These are phyloP conservation scores for Parafenestella ontariensis DNA, from an alignment of 2,329 filamentous ascomycete genomes.

Conservation along the genomic window DNA sequence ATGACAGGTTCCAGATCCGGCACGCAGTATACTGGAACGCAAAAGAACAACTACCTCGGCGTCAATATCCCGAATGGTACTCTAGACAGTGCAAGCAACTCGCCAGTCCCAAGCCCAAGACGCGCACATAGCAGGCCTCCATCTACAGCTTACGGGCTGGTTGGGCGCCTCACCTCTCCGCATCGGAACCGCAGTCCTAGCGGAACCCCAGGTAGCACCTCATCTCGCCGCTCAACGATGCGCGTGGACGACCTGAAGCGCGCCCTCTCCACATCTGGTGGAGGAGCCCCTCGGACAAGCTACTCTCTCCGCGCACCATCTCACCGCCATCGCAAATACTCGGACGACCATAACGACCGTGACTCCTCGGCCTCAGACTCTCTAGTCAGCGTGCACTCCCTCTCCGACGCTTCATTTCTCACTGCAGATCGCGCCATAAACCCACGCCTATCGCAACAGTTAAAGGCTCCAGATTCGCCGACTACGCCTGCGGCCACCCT, in stretches of 20 bases:
- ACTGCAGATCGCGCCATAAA: conserved; percentile 30
- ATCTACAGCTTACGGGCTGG: conserved; percentile 44
- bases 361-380: conserved; percentile 68
- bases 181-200: conserved; percentile 38
- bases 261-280: conserved; percentile 49
- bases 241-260: conserved; percentile 57
- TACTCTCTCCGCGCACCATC: conserved; percentile 37
- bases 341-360: conserved; percentile 48
- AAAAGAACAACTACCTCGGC: conserved; percentile 58
- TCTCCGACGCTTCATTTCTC: conserved; percentile 67
- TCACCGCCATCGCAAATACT: conserved; percentile 48
- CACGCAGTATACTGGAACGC: conserved; percentile 33
- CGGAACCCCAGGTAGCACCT: conserved; percentile 44
- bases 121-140: conserved; percentile 43
- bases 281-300: conserved; percentile 35
- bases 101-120: conserved; percentile 39
- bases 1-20: conserved; percentile 73
- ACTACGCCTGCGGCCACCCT: conserved; percentile 33
- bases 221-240: conserved; percentile 47
- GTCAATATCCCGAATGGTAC: conserved; percentile 58
- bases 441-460: conserved; percentile 1
- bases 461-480: not conserved
- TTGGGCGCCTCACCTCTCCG: conserved; percentile 39
- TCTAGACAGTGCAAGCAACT: conserved; percentile 41
- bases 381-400: conserved; percentile 73